Base-by-base conservation (phyloP, 257 asterid species). In the Solanum corneliomulleri region DNA sequence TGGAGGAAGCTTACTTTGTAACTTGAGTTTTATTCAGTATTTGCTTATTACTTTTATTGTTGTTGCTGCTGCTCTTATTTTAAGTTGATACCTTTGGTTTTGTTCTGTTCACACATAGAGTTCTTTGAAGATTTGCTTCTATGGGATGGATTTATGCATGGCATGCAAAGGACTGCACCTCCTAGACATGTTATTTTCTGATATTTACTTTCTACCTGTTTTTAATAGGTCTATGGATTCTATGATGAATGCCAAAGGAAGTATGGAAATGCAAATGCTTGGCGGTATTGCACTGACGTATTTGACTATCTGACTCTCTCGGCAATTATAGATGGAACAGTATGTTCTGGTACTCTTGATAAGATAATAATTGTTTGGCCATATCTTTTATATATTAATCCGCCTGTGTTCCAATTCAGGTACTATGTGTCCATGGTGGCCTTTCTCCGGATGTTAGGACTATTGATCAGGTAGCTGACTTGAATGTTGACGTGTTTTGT, bases 211-310 rank as follows among this genome's bases (percentile, higher is more conserved):
- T 47, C 3, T 80, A 47, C 85, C 85, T 80, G 42, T 88, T 75
- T 89, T 58, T 89, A 82, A 71, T 76, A 97, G 99, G 99, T 97
- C 64, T 97, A 97, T 93, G 99, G 99, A 90, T 97, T 97, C 91
- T 97, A 97, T 88, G 99, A 97, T 90, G 99, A 97, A 90, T 97
- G 99, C 87, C 99, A 96, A 88, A 95, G 99, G 88, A 97, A 97
- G 91, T 95, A 96, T 60, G 99, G 99, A 84, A 97, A 95, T 88
- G 99, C 99, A 71, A 97, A 97, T 90, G 99, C 99, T 68, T 97
- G 99, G 99, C 96, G 99, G 70, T 97, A 97, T 89, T 97, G 99
- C 95, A 97, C 99, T 2, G 99, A 97, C 89, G 99, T 96, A 75
- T 97, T 97, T 91, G 99, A 97, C 92, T 97, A 93, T 89, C 92